Evolutionary conservation across 352 stramenopile species (phyloP).

Genomic region (Globisporangium rhizosaccharum): DNA sequence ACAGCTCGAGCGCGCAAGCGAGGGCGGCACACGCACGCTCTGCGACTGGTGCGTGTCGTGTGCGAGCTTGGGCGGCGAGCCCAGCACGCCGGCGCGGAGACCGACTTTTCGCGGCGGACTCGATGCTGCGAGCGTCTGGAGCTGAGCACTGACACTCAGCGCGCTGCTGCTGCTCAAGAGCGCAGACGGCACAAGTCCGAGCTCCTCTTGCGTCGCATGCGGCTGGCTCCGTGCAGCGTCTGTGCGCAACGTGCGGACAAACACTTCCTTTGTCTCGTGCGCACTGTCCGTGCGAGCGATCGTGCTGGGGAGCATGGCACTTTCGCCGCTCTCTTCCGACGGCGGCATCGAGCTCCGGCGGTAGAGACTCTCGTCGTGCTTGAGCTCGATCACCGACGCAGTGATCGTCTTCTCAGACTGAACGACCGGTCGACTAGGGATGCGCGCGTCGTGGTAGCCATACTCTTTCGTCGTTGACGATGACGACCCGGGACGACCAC

Average conservation of each 20-base stretch:
- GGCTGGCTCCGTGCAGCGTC: not conserved
- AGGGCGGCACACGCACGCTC: not conserved
- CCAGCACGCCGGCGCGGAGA: not conserved
- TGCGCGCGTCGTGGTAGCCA: slow-evolving; percentile 5
- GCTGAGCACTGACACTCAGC: not conserved
- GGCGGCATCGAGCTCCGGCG: slow-evolving; percentile 1
- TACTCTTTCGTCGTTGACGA: not conserved
- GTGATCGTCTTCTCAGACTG: not conserved
- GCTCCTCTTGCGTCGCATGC: not conserved
- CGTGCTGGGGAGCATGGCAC: slow-evolving; percentile 5
- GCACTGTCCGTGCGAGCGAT: slow-evolving; percentile 31
- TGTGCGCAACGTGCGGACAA: slow-evolving; percentile 26
- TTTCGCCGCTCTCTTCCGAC: slow-evolving; percentile 6
- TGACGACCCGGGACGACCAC: not conserved
- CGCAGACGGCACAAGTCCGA: not conserved
- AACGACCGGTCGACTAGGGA: not conserved
- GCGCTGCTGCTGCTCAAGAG: too few species aligned
- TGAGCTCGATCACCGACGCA: slow-evolving; percentile 12
- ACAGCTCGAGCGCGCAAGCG: not conserved
- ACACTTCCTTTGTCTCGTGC: slow-evolving; percentile 55
- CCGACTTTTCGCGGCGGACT: not conserved
- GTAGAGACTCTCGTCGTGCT: slow-evolving; percentile 6
- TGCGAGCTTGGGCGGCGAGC: not conserved
- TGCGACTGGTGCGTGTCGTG: not conserved
- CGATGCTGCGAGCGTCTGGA: not conserved